A percentile compares a stretch with the other conserved stretches of the same genome.
These are phyloP conservation scores for Pyricularia sp. DNA, from an alignment of 2,329 filamentous ascomycete species.

Conservation along the genomic window DNA sequence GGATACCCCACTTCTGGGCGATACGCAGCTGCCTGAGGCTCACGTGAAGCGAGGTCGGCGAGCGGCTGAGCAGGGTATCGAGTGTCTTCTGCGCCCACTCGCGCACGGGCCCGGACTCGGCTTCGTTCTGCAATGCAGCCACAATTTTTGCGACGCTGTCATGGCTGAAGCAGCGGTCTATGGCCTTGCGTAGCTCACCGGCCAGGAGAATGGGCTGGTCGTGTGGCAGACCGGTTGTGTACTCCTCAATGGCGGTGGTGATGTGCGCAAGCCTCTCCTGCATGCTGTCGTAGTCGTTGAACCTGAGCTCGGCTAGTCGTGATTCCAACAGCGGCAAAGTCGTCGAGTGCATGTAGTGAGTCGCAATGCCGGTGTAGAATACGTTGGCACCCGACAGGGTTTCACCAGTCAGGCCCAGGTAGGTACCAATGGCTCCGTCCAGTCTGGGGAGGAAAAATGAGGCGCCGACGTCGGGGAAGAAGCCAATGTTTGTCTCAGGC, in stretches of 20 bases:
- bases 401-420: conserved; percentile 86
- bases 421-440: conserved; percentile 79
- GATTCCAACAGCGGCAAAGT: conserved; percentile 72
- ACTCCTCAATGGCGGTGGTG: conserved; percentile 86
- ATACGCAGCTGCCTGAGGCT: conserved; percentile 73
- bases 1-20: conserved; percentile 68
- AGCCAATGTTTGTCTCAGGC: conserved; percentile 97
- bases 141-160: conserved; percentile 63
- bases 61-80: conserved; percentile 64
- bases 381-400: conserved; percentile 73
- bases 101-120: conserved; percentile 41
- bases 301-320: conserved; percentile 80
- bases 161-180: conserved; percentile 74
- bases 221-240: conserved; percentile 73
- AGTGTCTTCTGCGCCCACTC: conserved; percentile 75
- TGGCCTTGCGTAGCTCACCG: conserved; percentile 65
- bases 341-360: conserved; percentile 92
- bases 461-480: conserved; percentile 96
- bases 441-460: conserved; percentile 92
- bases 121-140: conserved; percentile 43
- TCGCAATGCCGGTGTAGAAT: conserved; percentile 86
- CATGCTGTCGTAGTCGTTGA: conserved; percentile 65
- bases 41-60: conserved; percentile 80
- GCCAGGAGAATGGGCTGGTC: conserved; percentile 58
- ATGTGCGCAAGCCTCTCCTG: conserved; percentile 60